These are phyloP conservation scores for Erythrobasidium yunnanense DNA, from an alignment of 768 basidiomycete species.

Conservation along the genomic window DNA sequence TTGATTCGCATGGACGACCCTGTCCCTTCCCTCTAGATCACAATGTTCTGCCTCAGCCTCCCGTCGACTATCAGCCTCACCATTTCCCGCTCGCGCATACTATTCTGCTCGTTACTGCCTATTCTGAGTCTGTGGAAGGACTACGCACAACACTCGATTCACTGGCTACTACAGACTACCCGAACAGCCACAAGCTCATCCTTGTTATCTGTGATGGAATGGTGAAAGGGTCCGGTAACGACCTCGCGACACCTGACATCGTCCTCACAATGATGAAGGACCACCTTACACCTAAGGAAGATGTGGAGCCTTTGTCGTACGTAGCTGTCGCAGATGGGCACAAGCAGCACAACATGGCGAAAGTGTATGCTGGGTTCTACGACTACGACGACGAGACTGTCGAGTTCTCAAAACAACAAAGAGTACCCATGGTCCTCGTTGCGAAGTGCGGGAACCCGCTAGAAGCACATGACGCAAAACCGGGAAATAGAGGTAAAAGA, in stretches of 20 bases:
- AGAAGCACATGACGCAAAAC: constrained; percentile 78
- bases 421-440: constrained; percentile 87
- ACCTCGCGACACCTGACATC: constrained; percentile 83
- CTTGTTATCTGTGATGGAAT: constrained; percentile 94
- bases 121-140: constrained; percentile 93
- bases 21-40: constrained; percentile 81
- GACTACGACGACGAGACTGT: constrained; percentile 81
- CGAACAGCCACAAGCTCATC: constrained; percentile 91
- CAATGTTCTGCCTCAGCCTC: constrained; percentile 84
- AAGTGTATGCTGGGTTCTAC: constrained; percentile 96
- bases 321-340: constrained; percentile 99
- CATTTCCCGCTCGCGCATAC: constrained; percentile 87
- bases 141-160: constrained; percentile 96
- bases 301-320: constrained; percentile 88
- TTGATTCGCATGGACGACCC: constrained; percentile 45
- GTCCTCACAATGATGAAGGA: constrained; percentile 95
- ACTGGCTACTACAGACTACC: constrained; percentile 93
- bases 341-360: constrained; percentile 98
- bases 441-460: constrained; percentile 90
- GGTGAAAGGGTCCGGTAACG: constrained; percentile 90
- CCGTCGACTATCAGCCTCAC: constrained; percentile 84
- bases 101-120: constrained; percentile 93
- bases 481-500: constrained; percentile 96
- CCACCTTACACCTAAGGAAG: constrained; percentile 61
- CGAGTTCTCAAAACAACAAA: constrained; percentile 86